Evolutionary conservation across 2,329 filamentous ascomycete species (phyloP), one percentile per base, ranked within the genome.

Genomic region (Cordyceps fumosorosea): DNA sequence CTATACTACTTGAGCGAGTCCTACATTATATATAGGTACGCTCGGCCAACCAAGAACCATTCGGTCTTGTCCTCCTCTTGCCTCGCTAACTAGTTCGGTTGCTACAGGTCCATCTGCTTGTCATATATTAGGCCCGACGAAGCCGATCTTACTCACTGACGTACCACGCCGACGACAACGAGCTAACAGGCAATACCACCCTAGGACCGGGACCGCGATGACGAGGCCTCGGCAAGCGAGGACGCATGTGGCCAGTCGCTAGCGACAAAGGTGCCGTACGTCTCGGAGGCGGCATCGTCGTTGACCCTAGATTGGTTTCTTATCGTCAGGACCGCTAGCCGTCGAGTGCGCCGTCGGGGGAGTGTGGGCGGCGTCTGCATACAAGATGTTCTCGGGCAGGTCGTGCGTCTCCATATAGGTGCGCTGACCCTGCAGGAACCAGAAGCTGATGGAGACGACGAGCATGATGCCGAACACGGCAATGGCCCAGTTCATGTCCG

Each of bases 401-500:
- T 66, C 65, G 18, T 56, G 60, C 20, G 52, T 59, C 29, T 68
- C 64, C 68, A 71, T 66, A 54, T 64, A 72, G 20, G 66, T 76
- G 26, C 69, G 67, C 5, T 74, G 74, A 1, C 81, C 81, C 66
- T 77, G 75, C 45, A 80, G 57, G 44, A 82, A 70, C 81, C 81
- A 84, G 64, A 83, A 84, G 0, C 70, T 73, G 1, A 82, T 45
- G 0, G 80, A 74, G 8, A 83, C 73, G 3, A 82, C 71, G 57
- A 84, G 65, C 80, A 84, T 82, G 24, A 83, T 75, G 1, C 80
- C 81, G 65, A 84, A 84, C 0, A 84, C 81, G 1, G 78, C 81
- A 65, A 84, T 83, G 6, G 82, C 81, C 66, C 79, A 84, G 69
- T 84, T 84, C 81, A 84, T 84, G 63, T 84, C 80, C n/a, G 71